These are phyloP conservation scores for Pyrus pyrifolia DNA, from an alignment of 306 rosid genomes.

Conservation along the genomic window DNA sequence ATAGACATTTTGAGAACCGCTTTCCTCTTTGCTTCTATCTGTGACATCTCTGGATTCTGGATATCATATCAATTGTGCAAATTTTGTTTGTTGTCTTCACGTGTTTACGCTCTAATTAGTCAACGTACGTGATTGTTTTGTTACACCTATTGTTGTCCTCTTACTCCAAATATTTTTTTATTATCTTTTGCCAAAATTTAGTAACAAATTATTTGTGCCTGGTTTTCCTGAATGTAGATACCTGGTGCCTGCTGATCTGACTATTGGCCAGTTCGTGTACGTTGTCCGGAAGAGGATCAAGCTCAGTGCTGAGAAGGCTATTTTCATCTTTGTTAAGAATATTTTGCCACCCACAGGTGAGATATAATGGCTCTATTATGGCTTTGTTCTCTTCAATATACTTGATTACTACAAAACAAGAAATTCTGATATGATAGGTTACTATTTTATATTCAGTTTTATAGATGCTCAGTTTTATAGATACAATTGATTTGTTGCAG, in stretches of 20 bases:
- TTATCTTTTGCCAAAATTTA: neutral
- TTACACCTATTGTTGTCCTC: neutral
- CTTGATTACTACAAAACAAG: neutral
- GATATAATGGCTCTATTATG: neutral
- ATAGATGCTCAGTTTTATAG: neutral
- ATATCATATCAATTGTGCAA: neutral
- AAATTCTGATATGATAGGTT: neutral
- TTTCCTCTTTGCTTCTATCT: neutral
- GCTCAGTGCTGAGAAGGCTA: constrained; percentile 53
- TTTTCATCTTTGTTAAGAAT: constrained; percentile 51
- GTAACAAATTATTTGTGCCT: neutral
- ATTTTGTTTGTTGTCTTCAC: neutral
- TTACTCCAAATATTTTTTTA: neutral
- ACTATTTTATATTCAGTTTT: neutral
- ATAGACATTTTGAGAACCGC: neutral
- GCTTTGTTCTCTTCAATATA: neutral
- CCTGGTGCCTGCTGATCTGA: constrained; percentile 56
- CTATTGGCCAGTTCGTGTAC: constrained; percentile 57
- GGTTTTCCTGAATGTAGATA: constrained; percentile 29
- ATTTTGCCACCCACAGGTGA: constrained; percentile 52
- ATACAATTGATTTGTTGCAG: constrained; percentile 22
- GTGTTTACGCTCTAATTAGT: neutral
- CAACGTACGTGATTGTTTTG: neutral
- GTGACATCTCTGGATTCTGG: neutral
- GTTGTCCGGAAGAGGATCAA: constrained; percentile 57